A percentile compares a stretch with the other conserved stretches of the same genome.
Evolutionary conservation across 208 protist genomes (phyloP).

Genomic region (Acanthamoeba comandoni): DNA sequence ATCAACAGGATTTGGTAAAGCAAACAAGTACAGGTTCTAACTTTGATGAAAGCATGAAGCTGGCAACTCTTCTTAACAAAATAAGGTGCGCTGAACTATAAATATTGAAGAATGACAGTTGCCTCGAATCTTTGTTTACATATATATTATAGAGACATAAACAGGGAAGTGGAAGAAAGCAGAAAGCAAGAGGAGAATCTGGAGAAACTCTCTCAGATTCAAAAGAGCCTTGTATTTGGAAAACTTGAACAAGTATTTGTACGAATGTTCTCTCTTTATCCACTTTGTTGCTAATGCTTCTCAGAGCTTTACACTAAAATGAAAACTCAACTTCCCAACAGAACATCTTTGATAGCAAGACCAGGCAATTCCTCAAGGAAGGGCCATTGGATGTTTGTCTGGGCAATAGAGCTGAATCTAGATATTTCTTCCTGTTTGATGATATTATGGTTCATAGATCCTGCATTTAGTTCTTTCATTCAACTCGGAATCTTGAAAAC

Average conservation of each 20-base stretch:
- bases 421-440: slow-evolving; percentile 39
- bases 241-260: slow-evolving; percentile 23
- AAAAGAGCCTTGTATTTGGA: slow-evolving; percentile 31
- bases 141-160: slow-evolving; percentile 18
- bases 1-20: slow-evolving; percentile 11
- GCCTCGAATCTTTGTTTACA: not conserved
- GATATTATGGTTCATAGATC: slow-evolving; percentile 69
- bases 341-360: slow-evolving; percentile 50
- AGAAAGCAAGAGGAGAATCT: slow-evolving; percentile 38
- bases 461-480: no score
- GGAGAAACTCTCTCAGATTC: slow-evolving; percentile 40
- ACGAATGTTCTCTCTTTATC: not conserved
- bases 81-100: slow-evolving; percentile 26
- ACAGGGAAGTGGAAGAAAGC: slow-evolving; percentile 60
- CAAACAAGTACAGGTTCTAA: slow-evolving; percentile 14
- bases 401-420: not conserved
- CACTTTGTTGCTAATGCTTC: not conserved
- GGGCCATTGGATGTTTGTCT: slow-evolving; percentile 60
- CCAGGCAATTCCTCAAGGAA: slow-evolving; percentile 29
- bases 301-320: not conserved
- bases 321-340: not conserved
- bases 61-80: not conserved
- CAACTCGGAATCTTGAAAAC: no score
- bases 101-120: not conserved
- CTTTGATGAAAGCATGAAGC: not conserved